Conservation (phyloP, 2,329 filamentous ascomycete species). For the Exophiala aquamarina region DNA sequence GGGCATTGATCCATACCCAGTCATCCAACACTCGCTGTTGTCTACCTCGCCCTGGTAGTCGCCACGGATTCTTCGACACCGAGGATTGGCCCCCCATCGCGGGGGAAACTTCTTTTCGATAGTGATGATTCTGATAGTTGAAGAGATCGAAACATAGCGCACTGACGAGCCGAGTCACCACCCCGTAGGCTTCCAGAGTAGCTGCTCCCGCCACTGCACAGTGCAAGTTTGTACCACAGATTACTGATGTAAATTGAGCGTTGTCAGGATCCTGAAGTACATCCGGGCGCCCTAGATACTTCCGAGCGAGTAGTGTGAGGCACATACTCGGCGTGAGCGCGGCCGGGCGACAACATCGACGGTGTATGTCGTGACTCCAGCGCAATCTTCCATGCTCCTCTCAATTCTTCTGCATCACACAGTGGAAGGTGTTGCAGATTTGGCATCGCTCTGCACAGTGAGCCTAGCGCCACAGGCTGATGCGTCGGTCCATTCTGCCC, state of each 20-base stretch:
- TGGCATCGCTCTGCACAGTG: slow-evolving; percentile 60
- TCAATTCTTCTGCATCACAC: slow-evolving; percentile 56
- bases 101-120: slow-evolving; percentile 38
- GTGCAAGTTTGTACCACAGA: slow-evolving; percentile 47
- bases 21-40: slow-evolving; percentile 28
- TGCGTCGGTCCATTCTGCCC: slow-evolving; percentile 58
- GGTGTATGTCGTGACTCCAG: slow-evolving; percentile 37
- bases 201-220: slow-evolving; percentile 44
- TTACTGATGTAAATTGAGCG: slow-evolving; percentile 45
- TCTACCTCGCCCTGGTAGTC: slow-evolving; percentile 15
- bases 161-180: slow-evolving; percentile 45
- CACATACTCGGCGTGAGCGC: background rate
- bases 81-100: slow-evolving; percentile 4
- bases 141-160: slow-evolving; percentile 51
- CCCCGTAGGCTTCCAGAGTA: slow-evolving; percentile 34
- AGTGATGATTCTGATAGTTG: slow-evolving; percentile 43
- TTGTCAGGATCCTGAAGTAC: slow-evolving; percentile 31
- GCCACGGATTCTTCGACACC: slow-evolving; percentile 4
- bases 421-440: slow-evolving; percentile 60
- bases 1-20: slow-evolving; percentile 19
- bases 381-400: slow-evolving; percentile 54
- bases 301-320: slow-evolving; percentile 31
- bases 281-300: slow-evolving; percentile 40
- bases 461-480: slow-evolving; percentile 56
- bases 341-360: slow-evolving; percentile 38